Conservation (phyloP, 176 grass and related monocot genomes). For the Luzula sylvatica region DNA sequence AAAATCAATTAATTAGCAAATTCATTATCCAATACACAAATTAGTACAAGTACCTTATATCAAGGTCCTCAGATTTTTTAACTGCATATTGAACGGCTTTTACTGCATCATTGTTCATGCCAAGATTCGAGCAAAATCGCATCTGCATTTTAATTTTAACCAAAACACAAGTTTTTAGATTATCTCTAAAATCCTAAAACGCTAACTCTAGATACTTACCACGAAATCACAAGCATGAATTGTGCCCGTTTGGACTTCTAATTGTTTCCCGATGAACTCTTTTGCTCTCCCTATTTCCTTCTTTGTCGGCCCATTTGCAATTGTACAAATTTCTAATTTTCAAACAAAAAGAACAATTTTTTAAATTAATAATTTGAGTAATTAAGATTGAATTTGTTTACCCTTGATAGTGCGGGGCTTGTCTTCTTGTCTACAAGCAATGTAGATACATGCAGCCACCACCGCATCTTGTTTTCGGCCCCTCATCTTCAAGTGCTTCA, state of each 20-base stretch:
- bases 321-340: constrained; percentile 85
- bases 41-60: constrained; percentile 54
- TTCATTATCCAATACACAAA: background rate
- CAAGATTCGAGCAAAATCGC: constrained; percentile 80
- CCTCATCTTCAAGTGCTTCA: constrained; percentile 76
- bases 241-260: constrained; percentile 91
- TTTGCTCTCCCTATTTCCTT: constrained; percentile 88
- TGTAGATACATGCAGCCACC: constrained; percentile 77
- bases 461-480: constrained; percentile 89
- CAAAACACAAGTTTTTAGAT: too few species aligned
- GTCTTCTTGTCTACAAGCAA: constrained; percentile 90
- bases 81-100: constrained; percentile 92
- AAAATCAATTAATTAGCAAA: background rate
- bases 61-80: constrained; percentile 57
- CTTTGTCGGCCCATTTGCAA: constrained; percentile 92
- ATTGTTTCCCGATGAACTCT: constrained; percentile 83
- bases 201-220: too few species aligned
- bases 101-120: constrained; percentile 81
- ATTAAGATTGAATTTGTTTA: too few species aligned
- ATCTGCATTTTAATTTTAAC: too few species aligned
- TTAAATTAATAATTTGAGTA: too few species aligned
- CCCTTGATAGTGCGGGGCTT: constrained; percentile 79
- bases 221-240: constrained; percentile 81
- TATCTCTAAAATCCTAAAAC: too few species aligned
- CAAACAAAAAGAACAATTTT: too few species aligned